Conservation (phyloP, 2,329 filamentous ascomycete species). For the Aspergillus candidus region DNA sequence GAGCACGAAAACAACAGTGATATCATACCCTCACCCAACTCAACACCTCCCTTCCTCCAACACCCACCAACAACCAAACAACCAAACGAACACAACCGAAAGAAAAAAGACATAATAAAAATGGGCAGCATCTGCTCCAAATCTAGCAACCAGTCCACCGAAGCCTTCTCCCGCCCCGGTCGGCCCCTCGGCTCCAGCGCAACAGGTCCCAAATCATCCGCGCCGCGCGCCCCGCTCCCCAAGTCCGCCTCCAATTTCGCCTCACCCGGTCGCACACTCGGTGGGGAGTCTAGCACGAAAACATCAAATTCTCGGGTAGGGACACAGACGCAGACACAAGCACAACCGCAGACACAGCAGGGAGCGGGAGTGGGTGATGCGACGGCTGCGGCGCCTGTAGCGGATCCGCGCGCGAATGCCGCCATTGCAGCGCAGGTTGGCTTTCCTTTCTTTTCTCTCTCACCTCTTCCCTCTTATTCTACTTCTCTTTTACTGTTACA, state of each 20-base stretch:
- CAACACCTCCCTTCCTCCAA: conserved; percentile 4
- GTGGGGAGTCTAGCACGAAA: no score
- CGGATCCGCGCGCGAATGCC: conserved; percentile 66
- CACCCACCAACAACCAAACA: not conserved
- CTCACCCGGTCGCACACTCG: no score
- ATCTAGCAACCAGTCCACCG: conserved; percentile 46
- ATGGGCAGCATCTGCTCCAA: conserved; percentile 92
- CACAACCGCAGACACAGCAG: conserved; percentile 41
- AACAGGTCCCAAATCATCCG: conserved; percentile 40
- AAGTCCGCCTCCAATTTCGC: no score
- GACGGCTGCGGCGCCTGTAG: conserved; percentile 6
- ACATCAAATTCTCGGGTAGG: no score
- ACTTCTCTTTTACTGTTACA: no score
- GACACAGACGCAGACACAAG: conserved; percentile 33
- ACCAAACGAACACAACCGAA: not conserved
- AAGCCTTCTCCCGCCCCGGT: conserved; percentile 66
- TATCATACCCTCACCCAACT: not conserved
- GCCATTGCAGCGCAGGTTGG: conserved; percentile 76
- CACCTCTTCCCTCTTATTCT: not conserved
- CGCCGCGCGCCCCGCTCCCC: conserved; percentile 45
- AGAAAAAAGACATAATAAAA: conserved; percentile 2
- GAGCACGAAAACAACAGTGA: not conserved
- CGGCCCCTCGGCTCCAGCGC: conserved; percentile 59
- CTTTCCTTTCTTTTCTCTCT: no score
- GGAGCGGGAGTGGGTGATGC: conserved; percentile 50